Percentiles rank a stretch among this genome's conserved stretches.
These are phyloP conservation scores for Zygotorulaspora florentina DNA, from an alignment of 805 yeast genomes.

Conservation along the genomic window DNA sequence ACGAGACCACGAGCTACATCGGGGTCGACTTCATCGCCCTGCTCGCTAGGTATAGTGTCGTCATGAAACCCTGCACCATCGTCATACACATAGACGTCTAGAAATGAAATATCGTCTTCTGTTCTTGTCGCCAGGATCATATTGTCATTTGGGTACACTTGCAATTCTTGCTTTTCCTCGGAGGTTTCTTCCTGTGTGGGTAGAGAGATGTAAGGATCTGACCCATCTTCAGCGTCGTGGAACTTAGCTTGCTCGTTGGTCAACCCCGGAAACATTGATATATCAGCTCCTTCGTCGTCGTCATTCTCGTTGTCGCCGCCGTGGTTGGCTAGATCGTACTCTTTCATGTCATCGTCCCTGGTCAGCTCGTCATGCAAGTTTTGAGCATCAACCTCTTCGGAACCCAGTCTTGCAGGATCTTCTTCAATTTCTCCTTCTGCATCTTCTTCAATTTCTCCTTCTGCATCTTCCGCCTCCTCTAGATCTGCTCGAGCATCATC, in stretches of 20 bases:
- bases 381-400: constrained; percentile 5
- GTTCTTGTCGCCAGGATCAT: constrained; percentile 88
- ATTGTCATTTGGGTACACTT: constrained; percentile 85
- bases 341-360: constrained; percentile 80
- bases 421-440: constrained; percentile 30
- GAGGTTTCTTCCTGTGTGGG: constrained; percentile 51
- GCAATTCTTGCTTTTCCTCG: constrained; percentile 81
- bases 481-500: constrained; percentile 68
- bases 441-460: constrained; percentile 31
- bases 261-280: constrained; percentile 69
- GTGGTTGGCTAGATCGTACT: constrained; percentile 80
- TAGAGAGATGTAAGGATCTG: constrained; percentile 42
- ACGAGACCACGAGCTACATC: constrained; percentile 69
- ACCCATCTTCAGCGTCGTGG: constrained; percentile 45
- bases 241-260: constrained; percentile 53
- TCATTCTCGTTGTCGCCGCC: constrained; percentile 61
- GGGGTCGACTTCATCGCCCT: constrained; percentile 59
- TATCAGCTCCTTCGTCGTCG: constrained; percentile 55
- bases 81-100: constrained; percentile 92
- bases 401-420: constrained; percentile 18
- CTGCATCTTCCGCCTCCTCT: constrained; percentile 41
- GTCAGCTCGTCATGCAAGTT: constrained; percentile 51
- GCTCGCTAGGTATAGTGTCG: constrained; percentile 60
- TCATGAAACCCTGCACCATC: constrained; percentile 85
- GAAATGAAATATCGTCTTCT: constrained; percentile 87